Evolutionary conservation across 2,329 filamentous ascomycete genomes (phyloP), one percentile per base, ranked within the genome.

Genomic region (Emmonsiellopsis sp.): DNA sequence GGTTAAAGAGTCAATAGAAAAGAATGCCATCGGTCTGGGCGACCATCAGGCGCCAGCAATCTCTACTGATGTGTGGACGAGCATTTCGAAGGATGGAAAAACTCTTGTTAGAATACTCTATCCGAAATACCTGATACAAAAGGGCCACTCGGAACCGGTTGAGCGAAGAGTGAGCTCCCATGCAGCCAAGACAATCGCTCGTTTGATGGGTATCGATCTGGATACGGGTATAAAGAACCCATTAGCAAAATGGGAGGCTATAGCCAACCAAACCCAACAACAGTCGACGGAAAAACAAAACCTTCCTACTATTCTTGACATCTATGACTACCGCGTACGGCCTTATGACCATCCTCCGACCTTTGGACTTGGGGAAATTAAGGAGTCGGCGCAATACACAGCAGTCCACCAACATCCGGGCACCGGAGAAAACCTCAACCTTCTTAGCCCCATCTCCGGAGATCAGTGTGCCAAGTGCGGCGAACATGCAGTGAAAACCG

Each of bases 391-490:
- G 47, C 55, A 68, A 36, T 71, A 67, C 47, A 63, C 63, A 6
- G 65, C 66, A 54, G 57, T 72, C 2, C 63, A 69, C 54, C 62
- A 57, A 17, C 70, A 74, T 56, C 68, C 71, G 13, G 62, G 65
- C 6, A 72, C 69, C 1, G 68, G 70, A 5, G 60, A 68, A 51
- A 68, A 71, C 0, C 70, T 88, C 39, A 84, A 87, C 59, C 70
- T 95, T 7, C 73, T 89, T 6, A 79, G 80, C 54, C 80, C 86
- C 14, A 74, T 74, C 47, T 71, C 83, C 43, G 87, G 86, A 10
- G 88, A 94, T 63, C 61, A 69, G 9, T 98, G 93, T 62, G 82
- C 87, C 0, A 75, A 77, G 40, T 98, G 93, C 65, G 63, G 71
- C 0, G 63, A 74, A 0, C 86, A 86, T 0, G 73, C 68, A 2